Base-by-base conservation (phyloP, 2,329 filamentous ascomycete genomes). In the Exophiala aquamarina region DNA sequence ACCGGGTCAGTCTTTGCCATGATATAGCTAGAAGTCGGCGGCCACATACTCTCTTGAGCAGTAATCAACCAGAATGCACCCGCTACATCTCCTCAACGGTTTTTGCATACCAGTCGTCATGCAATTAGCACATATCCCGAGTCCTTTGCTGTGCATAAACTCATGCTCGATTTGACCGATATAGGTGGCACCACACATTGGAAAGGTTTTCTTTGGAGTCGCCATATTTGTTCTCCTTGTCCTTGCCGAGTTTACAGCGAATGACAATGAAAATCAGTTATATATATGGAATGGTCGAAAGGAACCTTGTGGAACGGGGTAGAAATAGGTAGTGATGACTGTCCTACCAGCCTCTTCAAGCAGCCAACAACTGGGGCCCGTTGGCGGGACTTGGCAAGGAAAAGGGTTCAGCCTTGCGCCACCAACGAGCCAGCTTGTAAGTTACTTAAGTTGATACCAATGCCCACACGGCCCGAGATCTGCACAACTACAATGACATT, bases 71-170 rank as follows among this genome's bases (percentile, higher is more conserved):
- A 59, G 34, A 21, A 47, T 19, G 34, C 57, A 59, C 5, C 50
- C 57, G 35, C 53, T 54, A 33, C 57, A 59, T 21, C 53, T 32
- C 38, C 48, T 59, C 42, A 59, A 35, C 15, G 55, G 48, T 32
- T 59, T 57, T 41, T 59, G 50, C 20, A 59, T 56, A n/a, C 55
- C 57, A 13, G 57, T 18, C 20, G 55, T 50, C 28, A 59, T 41
- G 26, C 57, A 59, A 36, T 54, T 57, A 11, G 48, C 44, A 38
- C 57, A 59, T 9, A 59, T 48, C 3, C 52, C 54, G 4, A 59
- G 49, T 37, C 57, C 57, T 44, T 59, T 57, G 17, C 49, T 31
- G 35, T 49, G 49, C 45, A 59, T 50, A 40, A 58, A 59, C 41
- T 59, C 57, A 35, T 59, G 57, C 39, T 59, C 57, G 38, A 59